Conservation (phyloP, 2,329 filamentous ascomycete genomes). For the Neoarthrinium moseri region DNA sequence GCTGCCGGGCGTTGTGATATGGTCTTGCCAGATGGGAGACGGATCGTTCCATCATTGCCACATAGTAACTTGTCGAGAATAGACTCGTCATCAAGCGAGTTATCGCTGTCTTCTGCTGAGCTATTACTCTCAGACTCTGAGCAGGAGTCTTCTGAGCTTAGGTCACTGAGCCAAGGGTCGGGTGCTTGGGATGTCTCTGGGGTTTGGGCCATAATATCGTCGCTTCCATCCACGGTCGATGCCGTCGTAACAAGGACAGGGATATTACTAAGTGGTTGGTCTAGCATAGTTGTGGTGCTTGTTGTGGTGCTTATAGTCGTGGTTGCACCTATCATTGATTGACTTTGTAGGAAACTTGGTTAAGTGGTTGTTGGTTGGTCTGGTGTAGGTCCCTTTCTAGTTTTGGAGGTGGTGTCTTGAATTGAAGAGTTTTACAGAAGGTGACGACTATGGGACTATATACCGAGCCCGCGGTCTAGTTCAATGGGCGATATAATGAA, state of each 20-base stretch:
- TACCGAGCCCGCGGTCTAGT: too few relatives aligned
- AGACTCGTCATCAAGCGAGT: background rate
- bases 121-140: background rate
- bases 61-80: background rate
- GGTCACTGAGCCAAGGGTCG: too few relatives aligned
- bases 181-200: too few relatives aligned
- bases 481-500: too few relatives aligned
- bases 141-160: background rate
- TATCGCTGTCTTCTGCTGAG: background rate
- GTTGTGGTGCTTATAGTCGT: background rate
- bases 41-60: background rate
- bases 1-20: conserved; percentile 2
- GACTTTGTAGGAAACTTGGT: too few relatives aligned
- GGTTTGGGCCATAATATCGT: background rate
- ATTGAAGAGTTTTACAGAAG: too few relatives aligned
- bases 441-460: too few relatives aligned
- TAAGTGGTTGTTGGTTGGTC: too few relatives aligned
- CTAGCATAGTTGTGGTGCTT: background rate
- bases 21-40: conserved; percentile 8
- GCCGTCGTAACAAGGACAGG: background rate
- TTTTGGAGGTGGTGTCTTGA: too few relatives aligned
- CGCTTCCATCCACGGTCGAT: background rate
- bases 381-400: too few relatives aligned
- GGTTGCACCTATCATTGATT: background rate
- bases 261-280: background rate